Evolutionary conservation across 2,329 filamentous ascomycete genomes (phyloP).

Genomic region (Neofusicoccum laricinum): DNA sequence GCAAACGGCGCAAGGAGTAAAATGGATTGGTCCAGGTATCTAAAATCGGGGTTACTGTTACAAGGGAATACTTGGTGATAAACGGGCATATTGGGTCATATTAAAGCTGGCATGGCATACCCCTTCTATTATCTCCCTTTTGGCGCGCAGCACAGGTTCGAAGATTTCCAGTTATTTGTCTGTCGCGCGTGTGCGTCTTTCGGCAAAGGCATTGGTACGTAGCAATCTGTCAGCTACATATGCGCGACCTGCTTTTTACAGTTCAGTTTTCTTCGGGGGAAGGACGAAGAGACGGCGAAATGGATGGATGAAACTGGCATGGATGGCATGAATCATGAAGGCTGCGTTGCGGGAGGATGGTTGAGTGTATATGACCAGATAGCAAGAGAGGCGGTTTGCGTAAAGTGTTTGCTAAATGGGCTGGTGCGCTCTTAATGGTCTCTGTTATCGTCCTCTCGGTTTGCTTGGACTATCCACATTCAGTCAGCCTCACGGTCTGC

Average conservation of each 20-base stretch:
- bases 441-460: background rate
- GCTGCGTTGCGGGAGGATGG: background rate
- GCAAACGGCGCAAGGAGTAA: constrained; percentile 28
- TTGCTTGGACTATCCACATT: background rate
- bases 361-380: background rate
- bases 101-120: constrained; percentile 17
- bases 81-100: constrained; percentile 17
- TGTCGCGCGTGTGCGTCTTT: background rate
- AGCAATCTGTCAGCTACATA: constrained; percentile 8
- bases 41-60: constrained; percentile 14
- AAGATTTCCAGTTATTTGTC: constrained; percentile 1
- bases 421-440: background rate
- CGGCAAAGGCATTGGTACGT: constrained; percentile 7
- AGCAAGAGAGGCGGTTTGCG: constrained; percentile 4
- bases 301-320: background rate
- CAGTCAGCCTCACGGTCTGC: background rate
- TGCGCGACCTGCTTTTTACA: background rate
- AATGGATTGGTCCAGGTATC: background rate
- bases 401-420: background rate
- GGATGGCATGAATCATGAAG: constrained; percentile 10
- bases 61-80: constrained; percentile 1
- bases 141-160: constrained; percentile 3
- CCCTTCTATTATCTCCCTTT: constrained; percentile 9
- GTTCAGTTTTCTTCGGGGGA: background rate
- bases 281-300: background rate